Conservation (phyloP, 2,329 filamentous ascomycete genomes). For the Aureobasidium sp. region DNA sequence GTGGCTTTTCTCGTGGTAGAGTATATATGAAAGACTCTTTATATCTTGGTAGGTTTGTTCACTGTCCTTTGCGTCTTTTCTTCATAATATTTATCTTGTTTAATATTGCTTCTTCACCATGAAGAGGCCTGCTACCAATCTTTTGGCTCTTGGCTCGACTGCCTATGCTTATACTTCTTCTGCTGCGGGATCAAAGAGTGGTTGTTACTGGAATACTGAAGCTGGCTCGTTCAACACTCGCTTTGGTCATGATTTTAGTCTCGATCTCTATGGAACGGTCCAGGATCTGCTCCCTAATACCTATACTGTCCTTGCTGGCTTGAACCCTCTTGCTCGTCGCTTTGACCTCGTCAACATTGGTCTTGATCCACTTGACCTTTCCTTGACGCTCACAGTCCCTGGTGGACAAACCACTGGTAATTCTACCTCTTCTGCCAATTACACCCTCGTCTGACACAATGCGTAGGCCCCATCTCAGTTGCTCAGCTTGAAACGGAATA, state of each 20-base stretch:
- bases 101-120: neutral
- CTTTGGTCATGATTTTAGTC: neutral
- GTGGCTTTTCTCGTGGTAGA: neutral
- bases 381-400: slow-evolving; percentile 11
- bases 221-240: slow-evolving; percentile 10
- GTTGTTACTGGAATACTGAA: slow-evolving; percentile 7
- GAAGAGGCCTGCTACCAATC: neutral
- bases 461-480: neutral
- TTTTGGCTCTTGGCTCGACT: slow-evolving; percentile 1
- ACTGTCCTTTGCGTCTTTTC: neutral
- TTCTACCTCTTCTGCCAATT: neutral
- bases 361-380: neutral
- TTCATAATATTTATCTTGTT: neutral
- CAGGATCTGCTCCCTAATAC: slow-evolving; percentile 4
- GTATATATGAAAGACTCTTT: neutral
- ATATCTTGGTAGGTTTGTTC: neutral
- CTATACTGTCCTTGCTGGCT: slow-evolving; percentile 8
- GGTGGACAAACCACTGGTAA: slow-evolving; percentile 10
- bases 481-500: slow-evolving; percentile 57
- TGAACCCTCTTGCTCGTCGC: slow-evolving; percentile 9
- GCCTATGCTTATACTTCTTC: slow-evolving; percentile 1
- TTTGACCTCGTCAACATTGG: slow-evolving; percentile 13
- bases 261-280: neutral
- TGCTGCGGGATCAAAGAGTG: neutral
- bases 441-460: neutral